phyloP scores from a whole-genome alignment of 768 basidiomycete genomes.

The Trametes maxima region DNA sequence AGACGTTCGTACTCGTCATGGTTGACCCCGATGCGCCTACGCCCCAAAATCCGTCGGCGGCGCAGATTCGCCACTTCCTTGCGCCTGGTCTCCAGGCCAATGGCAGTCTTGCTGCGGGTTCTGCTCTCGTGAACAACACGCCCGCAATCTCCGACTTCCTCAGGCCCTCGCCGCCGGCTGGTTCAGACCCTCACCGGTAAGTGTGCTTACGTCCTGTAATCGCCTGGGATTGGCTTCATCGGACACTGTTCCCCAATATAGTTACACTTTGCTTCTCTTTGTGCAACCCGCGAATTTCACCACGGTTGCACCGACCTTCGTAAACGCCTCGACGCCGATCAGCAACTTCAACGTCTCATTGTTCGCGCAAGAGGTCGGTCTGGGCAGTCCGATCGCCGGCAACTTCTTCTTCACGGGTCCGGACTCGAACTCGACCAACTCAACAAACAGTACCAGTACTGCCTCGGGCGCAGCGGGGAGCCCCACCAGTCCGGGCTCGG shows the following conservation, averaged over 20 bases:
- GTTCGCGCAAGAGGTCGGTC: constrained; percentile 31
- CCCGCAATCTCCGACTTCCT: constrained; percentile 35
- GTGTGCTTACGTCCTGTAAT: background rate
- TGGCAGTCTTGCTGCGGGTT: constrained; percentile 12
- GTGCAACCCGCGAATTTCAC: constrained; percentile 33
- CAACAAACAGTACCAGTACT: background rate
- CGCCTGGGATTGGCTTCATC: background rate
- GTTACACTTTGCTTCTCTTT: constrained; percentile 36
- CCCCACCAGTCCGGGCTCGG: background rate
- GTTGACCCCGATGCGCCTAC: constrained; percentile 40
- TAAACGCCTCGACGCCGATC: constrained; percentile 35
- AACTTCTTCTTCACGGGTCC: constrained; percentile 37
- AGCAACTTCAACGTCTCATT: constrained; percentile 36
- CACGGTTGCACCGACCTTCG: constrained; percentile 11
- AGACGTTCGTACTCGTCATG: constrained; percentile 35
- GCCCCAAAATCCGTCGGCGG: constrained; percentile 30
- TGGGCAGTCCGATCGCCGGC: constrained; percentile 36
- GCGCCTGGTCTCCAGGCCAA: constrained; percentile 29
- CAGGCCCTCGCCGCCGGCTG: constrained; percentile 35
- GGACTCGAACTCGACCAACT: constrained; percentile 19
- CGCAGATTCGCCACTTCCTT: constrained; percentile 37
- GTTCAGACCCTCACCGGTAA: constrained; percentile 38
- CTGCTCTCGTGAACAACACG: constrained; percentile 32
- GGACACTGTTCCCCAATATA: constrained; percentile 1
- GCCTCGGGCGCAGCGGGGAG: background rate